Evolutionary conservation across 2,329 filamentous ascomycete genomes (phyloP), one percentile per base, ranked within the genome.

Genomic region (Aureobasidium sp.): DNA sequence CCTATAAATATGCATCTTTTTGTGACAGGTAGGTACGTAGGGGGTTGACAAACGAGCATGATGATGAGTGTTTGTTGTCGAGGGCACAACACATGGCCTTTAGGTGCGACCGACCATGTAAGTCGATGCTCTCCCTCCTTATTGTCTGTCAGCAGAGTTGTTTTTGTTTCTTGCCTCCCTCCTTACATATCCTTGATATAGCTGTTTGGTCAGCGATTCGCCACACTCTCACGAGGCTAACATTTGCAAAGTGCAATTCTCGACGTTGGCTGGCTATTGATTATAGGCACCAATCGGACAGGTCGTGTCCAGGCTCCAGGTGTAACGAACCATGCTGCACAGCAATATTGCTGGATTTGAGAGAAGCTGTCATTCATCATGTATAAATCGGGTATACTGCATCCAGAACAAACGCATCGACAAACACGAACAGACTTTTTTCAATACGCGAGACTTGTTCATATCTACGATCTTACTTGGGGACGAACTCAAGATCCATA

Each of bases 81-180:
- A 21, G 27, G 32, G 41, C 29, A 36, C 30, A 16, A 44, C 54
- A 58, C 42, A 58, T 48, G 54, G 16, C n/a, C n/a, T 39, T 36
- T 58, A 30, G 14, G 54, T 58, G 54, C 54, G 42, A 58, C 54
- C 54, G 54, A 42, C 54, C 54, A 58, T 29, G 42, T 57, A 45
- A 57, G 39, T 57, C 30, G 29, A 29, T 57, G 53, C 29, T 57
- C 39, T 57, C 27, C 41, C 53, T 45, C 39, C 27, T 48, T 32
- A 3, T 30, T 8, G 54, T 58, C 54, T 8, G 54, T 58, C 54
- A 58, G 54, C 42, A 44, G 25, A 21, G 25, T 42, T 30, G 14
- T 44, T 55, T 57, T 36, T 13, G 6, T 44, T n/a, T 54, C 39
- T 44, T 45, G 10, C n/a, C 29, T 25, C 14, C 11, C n/a, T 47